Percentiles rank a stretch among this genome's conserved stretches.
These are phyloP conservation scores for Plenodomus lindquistii DNA, from an alignment of 2,329 filamentous ascomycete species.

Conservation along the genomic window DNA sequence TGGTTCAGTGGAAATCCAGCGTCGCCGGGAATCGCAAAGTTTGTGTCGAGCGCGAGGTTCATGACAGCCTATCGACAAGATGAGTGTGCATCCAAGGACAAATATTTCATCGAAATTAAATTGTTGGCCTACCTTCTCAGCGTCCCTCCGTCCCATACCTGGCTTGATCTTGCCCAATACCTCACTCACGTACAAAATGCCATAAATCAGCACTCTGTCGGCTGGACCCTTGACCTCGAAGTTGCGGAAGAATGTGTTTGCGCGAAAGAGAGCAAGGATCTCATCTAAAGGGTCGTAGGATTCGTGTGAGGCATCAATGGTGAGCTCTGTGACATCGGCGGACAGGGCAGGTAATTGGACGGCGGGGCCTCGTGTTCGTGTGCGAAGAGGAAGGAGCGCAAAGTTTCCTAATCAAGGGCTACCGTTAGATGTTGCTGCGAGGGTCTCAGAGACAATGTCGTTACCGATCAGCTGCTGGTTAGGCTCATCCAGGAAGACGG, in stretches of 20 bases:
- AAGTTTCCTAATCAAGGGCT: conserved; percentile 70
- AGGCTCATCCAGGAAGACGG: conserved; percentile 86
- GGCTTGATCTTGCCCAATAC: conserved; percentile 87
- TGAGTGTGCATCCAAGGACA: too few relatives aligned
- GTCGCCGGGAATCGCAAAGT: conserved; percentile 94
- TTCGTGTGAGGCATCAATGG: conserved; percentile 78
- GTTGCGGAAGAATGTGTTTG: conserved; percentile 99
- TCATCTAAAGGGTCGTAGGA: conserved; percentile 97
- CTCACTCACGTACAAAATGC: conserved; percentile 92
- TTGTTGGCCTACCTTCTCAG: conserved; percentile 59
- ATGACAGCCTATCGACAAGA: conserved; percentile 67
- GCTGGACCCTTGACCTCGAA: conserved; percentile 98
- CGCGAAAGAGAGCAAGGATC: conserved; percentile 87
- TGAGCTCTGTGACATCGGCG: conserved; percentile 58
- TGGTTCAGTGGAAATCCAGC: conserved; percentile 93
- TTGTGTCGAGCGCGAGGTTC: conserved; percentile 86
- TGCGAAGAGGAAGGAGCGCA: conserved; percentile 90
- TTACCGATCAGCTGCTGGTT: conserved; percentile 68
- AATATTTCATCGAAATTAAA: background rate
- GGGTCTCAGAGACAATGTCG: background rate
- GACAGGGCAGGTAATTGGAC: conserved; percentile 72
- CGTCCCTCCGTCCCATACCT: conserved; percentile 65
- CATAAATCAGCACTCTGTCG: conserved; percentile 93
- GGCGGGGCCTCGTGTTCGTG: conserved; percentile 91
- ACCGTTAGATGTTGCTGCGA: background rate